These are phyloP conservation scores for Phanerochaete sordida DNA, from an alignment of 768 basidiomycete species.

Conservation along the genomic window DNA sequence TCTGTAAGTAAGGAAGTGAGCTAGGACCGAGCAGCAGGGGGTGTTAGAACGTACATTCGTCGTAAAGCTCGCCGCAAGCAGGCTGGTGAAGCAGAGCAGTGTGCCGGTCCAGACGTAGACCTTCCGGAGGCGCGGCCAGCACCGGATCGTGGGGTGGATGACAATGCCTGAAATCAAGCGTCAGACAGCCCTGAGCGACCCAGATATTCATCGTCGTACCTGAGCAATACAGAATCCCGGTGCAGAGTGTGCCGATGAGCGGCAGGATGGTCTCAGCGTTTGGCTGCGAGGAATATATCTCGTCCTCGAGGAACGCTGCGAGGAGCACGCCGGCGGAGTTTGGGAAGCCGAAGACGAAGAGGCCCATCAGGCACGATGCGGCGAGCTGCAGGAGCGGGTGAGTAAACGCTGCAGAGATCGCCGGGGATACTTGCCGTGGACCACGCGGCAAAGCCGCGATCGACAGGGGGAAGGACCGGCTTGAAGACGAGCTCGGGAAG, in stretches of 20 bases:
- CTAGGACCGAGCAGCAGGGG: too few relatives aligned
- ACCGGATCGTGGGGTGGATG: conserved; percentile 21
- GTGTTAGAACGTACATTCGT: conserved; percentile 14
- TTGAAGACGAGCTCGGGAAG: too few relatives aligned
- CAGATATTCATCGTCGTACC: neutral
- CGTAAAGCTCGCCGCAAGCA: conserved; percentile 26
- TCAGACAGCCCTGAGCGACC: neutral
- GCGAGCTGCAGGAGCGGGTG: conserved; percentile 12
- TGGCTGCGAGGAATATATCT: conserved; percentile 12
- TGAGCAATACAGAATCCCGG: conserved; percentile 18
- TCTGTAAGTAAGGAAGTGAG: conserved; percentile 8
- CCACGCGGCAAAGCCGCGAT: conserved; percentile 11
- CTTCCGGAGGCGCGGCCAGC: conserved; percentile 22
- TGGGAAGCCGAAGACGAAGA: conserved; percentile 28
- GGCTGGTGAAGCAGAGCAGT: conserved; percentile 20
- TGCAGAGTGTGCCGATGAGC: conserved; percentile 22
- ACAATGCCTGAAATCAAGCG: conserved; percentile 17
- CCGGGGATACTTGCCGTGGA: neutral
- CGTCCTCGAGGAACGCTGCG: conserved; percentile 23
- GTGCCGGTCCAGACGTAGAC: conserved; percentile 20
- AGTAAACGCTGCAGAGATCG: neutral
- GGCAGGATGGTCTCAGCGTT: conserved; percentile 19
- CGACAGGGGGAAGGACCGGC: conserved; percentile 5
- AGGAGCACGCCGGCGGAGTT: conserved; percentile 25
- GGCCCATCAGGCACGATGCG: conserved; percentile 23